Conservation (phyloP, 257 asterid species). For the Verbascum thapsus region DNA sequence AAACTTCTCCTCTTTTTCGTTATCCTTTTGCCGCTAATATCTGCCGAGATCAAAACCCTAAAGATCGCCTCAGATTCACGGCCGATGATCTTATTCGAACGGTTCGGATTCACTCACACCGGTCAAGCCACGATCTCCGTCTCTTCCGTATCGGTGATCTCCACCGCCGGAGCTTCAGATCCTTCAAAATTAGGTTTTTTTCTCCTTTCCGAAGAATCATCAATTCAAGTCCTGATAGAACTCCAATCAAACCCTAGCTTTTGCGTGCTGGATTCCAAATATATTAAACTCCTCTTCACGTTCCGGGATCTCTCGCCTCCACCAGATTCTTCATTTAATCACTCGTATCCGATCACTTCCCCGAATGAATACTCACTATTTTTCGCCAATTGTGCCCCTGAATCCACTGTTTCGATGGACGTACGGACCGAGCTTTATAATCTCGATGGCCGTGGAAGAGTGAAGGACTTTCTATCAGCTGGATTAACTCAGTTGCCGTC, state of each 20-base stretch:
- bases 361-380: slow-evolving; percentile 89
- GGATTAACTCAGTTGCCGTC: slow-evolving; percentile 87
- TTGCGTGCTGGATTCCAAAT: slow-evolving; percentile 82
- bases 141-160: slow-evolving; percentile 69
- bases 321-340: slow-evolving; percentile 68
- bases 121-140: slow-evolving; percentile 73
- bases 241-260: slow-evolving; percentile 70
- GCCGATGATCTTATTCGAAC: slow-evolving; percentile 87
- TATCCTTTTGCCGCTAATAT: slow-evolving; percentile 44
- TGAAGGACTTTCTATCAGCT: slow-evolving; percentile 77
- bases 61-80: slow-evolving; percentile 69
- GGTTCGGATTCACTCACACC: slow-evolving; percentile 91
- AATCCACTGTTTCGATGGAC: slow-evolving; percentile 81
- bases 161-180: slow-evolving; percentile 52
- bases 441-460: slow-evolving; percentile 61
- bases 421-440: slow-evolving; percentile 88
- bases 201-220: slow-evolving; percentile 80
- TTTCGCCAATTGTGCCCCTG: slow-evolving; percentile 90
- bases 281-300: slow-evolving; percentile 57
- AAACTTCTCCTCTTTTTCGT: slow-evolving; percentile 46
- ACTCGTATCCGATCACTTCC: slow-evolving; percentile 63
- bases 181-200: slow-evolving; percentile 79
- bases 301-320: slow-evolving; percentile 89
- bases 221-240: slow-evolving; percentile 75
- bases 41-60: slow-evolving; percentile 80